Base-by-base conservation (phyloP, 2,329 filamentous ascomycete genomes). In the Celoporthe dispersa region DNA sequence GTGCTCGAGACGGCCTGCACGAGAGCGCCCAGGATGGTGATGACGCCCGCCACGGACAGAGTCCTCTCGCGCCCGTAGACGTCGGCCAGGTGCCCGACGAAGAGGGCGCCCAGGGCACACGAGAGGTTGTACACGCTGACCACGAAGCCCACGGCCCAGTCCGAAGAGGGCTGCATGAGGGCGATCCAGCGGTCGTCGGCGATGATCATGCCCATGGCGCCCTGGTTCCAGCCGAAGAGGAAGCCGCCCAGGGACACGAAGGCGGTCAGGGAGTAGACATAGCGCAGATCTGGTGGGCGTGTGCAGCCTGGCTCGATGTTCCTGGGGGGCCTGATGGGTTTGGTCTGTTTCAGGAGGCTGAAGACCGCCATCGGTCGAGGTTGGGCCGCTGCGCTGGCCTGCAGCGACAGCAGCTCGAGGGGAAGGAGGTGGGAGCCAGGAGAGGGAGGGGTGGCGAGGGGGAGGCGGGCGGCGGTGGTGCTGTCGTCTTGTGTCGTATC, bases 181-280 rank as follows among this genome's bases (percentile, higher is more conserved):
- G 66, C 64, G 33, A 76, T 33, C 77, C 77, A 78, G 19, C 77
- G 73, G 12, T 73, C 75, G 55, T 78, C 77, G 12, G 76, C 76
- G 25, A 78, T 76, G 35, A 78, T 77, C 76, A 78, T 77, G 14
- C 75, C 75, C 76, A 78, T 78, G 28, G 77, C 76, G 16, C 77
- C 76, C 53, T 78, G 76, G 53, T 77, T 74, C 76, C 76, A 78
- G 35, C 77, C 77, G 41, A 78, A 78, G 53, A 78, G 74, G 68
- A 78, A 78, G 12, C 71, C 76, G 12, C 77, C 76, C 37, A 72
- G 70, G 33, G 70, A 72, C 68, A 72, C 70, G 48, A 72, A 72
- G 37, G 70, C 70, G 44, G 77, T 78, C 68, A 78, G 75, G 9
- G 72, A 71, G 68, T 78, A 77, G 28, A 78, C 77, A 71, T 78